Conservation (phyloP, 805 yeast species). For the Yamadazyma akitaensis region DNA sequence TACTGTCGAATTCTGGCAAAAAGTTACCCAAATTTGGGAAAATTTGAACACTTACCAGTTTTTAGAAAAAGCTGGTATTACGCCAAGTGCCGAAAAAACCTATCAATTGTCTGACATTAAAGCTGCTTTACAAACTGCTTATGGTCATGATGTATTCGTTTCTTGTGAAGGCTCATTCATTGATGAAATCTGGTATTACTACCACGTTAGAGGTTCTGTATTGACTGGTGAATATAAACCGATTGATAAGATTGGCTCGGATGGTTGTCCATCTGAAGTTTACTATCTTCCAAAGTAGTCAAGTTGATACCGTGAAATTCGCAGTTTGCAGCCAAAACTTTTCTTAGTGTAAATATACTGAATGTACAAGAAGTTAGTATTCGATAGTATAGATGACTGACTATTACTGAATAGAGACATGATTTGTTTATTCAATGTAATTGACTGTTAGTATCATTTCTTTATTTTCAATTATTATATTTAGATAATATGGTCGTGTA, state of each 20-base stretch:
- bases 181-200: constrained; percentile 78
- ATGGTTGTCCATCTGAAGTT: constrained; percentile 65
- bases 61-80: constrained; percentile 64
- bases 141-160: constrained; percentile 56
- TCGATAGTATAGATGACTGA: too few species aligned
- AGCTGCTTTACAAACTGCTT: constrained; percentile 47
- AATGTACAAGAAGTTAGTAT: background rate
- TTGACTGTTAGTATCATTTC: too few species aligned
- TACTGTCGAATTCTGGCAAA: constrained; percentile 29
- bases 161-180: constrained; percentile 49
- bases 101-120: constrained; percentile 57
- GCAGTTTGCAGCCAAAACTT: constrained; percentile 3
- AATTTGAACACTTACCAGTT: constrained; percentile 56
- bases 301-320: background rate
- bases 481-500: background rate
- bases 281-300: constrained; percentile 19
- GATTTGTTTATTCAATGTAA: too few species aligned
- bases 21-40: constrained; percentile 26
- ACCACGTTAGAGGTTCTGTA: constrained; percentile 70
- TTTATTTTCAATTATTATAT: background rate
- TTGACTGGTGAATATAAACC: constrained; percentile 58
- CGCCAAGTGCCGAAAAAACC: constrained; percentile 56
- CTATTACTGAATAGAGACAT: too few species aligned
- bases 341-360: background rate
- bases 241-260: constrained; percentile 52